Base-by-base conservation (phyloP, 108 stramenopile genomes). In the Asterionellopsis glacialis region DNA sequence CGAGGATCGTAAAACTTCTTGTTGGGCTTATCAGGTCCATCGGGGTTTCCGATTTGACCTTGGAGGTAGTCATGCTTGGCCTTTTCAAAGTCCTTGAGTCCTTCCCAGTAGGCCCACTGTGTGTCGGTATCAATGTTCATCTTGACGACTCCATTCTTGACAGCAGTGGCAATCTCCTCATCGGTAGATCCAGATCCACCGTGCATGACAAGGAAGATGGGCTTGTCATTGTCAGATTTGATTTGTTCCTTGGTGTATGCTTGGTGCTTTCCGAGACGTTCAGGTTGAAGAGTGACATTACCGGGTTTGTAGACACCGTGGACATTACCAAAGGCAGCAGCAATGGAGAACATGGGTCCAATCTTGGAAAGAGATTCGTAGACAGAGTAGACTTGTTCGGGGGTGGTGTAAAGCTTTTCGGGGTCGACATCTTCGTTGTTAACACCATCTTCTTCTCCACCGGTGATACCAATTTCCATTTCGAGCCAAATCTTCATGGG, bases 111-210 rank as follows among this genome's bases (percentile, higher is more conserved):
- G 6, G 90, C 71, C 97, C 97, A 98, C 85, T 96, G 97, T 25
- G 95, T 96, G 81, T 98, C 97, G 13, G 97, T 98, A 69, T 98
- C 97, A 74, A 98, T 91, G 76, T 98, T 98, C 97, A 98, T 98
- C 92, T 98, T 98, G 59, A 98, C 82, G 47, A 94, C 93, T 48
- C 96, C 96, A 43, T 87, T 81, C 48, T 64, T 54, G 60, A 91
- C 81, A 38, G 97, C 97, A 47, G 74, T 80, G 51, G 70, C 48
- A 77, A 98, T 98, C 70, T 98, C 97, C 14, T 90, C 87, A 54
- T 92, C 86, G 24, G 93, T 90, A 55, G 93, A 95, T 57, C 97
- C 97, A 25, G 95, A 96, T 21, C 97, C 97, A 26, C 97, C 97
- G 77, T 98, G 97, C 94, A 98, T 95, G 60, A 98, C 97, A 55